These are phyloP conservation scores for Penstemon newberryi DNA, from an alignment of 257 asterid species.

Conservation along the genomic window DNA sequence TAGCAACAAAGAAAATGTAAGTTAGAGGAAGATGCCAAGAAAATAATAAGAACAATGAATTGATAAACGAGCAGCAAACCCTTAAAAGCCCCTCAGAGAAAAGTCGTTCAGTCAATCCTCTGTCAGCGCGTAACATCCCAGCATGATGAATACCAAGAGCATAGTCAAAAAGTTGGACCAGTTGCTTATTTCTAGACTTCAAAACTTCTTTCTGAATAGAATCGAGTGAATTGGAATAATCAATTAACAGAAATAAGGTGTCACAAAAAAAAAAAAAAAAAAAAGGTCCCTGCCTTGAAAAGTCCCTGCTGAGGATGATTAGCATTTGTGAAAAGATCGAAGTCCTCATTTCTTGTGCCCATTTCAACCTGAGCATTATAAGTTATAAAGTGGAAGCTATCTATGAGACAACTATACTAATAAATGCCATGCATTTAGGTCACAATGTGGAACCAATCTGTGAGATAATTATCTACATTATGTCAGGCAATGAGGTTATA, in stretches of 20 bases:
- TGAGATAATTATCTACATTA: background rate
- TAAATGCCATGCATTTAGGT: conserved; percentile 22
- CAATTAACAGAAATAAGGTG: conserved; percentile 20
- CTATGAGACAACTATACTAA: conserved; percentile 11
- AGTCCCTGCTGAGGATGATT: conserved; percentile 86
- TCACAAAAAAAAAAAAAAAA: conserved; percentile 24
- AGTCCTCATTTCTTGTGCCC: conserved; percentile 55
- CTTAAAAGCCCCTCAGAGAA: conserved; percentile 91
- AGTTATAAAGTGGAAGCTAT: conserved; percentile 23
- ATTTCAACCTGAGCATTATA: conserved; percentile 70
- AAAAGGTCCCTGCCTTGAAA: conserved; percentile 60
- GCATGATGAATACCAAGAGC: conserved; percentile 99
- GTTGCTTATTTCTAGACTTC: conserved; percentile 92
- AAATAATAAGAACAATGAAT: conserved; percentile 16
- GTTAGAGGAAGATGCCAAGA: conserved; percentile 26
- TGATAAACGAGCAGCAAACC: conserved; percentile 41
- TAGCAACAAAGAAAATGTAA: conserved; percentile 31
- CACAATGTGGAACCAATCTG: conserved; percentile 6
- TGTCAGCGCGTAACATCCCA: conserved; percentile 95
- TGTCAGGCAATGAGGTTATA: too few species aligned
- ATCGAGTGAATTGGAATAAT: conserved; percentile 20
- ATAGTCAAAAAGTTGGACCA: conserved; percentile 77
- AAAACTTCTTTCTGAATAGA: conserved; percentile 77
- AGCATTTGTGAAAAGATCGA: conserved; percentile 65
- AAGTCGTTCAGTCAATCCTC: conserved; percentile 92